Evolutionary conservation across 208 protist genomes (phyloP).

Genomic region (Trichomonas tenax): DNA sequence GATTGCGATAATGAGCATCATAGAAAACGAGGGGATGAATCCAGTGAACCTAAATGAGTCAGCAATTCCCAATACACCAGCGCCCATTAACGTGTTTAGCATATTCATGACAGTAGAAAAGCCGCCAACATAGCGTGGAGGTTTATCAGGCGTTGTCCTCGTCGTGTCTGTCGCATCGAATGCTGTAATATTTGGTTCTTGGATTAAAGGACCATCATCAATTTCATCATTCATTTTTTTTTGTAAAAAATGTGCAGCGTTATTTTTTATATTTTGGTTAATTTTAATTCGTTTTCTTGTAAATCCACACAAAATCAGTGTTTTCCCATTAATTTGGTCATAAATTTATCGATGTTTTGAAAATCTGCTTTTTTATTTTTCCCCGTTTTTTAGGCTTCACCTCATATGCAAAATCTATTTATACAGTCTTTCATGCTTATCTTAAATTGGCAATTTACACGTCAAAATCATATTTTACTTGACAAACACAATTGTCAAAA

Average conservation of each 20-base stretch:
- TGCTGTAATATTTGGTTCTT: neutral
- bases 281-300: too few species aligned
- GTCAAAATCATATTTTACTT: too few species aligned
- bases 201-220: neutral
- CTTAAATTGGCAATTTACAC: too few species aligned
- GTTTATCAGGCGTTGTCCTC: neutral
- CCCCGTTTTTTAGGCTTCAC: too few species aligned
- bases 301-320: too few species aligned
- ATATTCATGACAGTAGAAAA: constrained; percentile 17
- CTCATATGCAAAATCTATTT: too few species aligned
- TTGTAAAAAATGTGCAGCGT: neutral
- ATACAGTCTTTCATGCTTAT: too few species aligned
- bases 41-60: neutral
- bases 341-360: too few species aligned
- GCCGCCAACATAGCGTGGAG: neutral
- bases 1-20: neutral
- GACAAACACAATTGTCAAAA: too few species aligned
- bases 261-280: neutral
- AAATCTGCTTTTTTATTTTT: too few species aligned
- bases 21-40: neutral
- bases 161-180: neutral
- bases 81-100: neutral
- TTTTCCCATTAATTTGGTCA: too few species aligned
- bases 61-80: neutral
- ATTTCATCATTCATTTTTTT: neutral